phyloP scores from a whole-genome alignment of 495 filamentous ascomycete species.

The Penicillium coffeae region DNA sequence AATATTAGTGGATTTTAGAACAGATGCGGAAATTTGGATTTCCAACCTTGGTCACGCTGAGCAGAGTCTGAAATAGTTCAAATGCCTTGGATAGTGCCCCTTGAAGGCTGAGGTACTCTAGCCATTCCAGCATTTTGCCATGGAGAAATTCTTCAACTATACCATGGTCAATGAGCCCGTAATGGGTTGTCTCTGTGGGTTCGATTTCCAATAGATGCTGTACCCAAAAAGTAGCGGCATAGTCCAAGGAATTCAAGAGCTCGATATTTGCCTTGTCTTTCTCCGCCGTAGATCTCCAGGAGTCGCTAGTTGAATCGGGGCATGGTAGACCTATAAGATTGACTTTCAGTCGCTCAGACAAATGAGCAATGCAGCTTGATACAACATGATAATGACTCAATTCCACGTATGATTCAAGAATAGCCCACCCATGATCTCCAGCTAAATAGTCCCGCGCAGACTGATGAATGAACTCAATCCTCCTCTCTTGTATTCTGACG shows the following conservation, averaged over 20 bases:
- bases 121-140: conserved; percentile 20
- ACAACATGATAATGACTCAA: conserved; percentile 13
- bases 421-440: conserved; percentile 4
- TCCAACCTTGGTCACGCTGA: neutral
- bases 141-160: conserved; percentile 8
- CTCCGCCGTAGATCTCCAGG: too few species aligned
- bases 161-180: neutral
- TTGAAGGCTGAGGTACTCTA: conserved; percentile 23
- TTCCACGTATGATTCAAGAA: conserved; percentile 4
- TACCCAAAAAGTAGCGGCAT: conserved; percentile 18
- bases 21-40: too few species aligned
- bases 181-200: neutral
- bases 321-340: conserved; percentile 13
- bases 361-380: conserved; percentile 14
- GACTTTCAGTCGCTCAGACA: conserved; percentile 12
- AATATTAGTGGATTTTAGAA: too few species aligned
- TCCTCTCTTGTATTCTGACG: conserved; percentile 10
- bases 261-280: neutral
- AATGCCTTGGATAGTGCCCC: conserved; percentile 6
- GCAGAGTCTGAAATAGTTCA: neutral
- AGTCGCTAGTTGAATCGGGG: conserved; percentile 4
- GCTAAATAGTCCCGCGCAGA: conserved; percentile 16
- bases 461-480: conserved; percentile 19
- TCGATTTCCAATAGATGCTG: conserved; percentile 11
- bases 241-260: conserved; percentile 12